These are phyloP conservation scores for Stygiomarasmius scandens DNA, from an alignment of 1,284 basidiomycete species.

Conservation along the genomic window DNA sequence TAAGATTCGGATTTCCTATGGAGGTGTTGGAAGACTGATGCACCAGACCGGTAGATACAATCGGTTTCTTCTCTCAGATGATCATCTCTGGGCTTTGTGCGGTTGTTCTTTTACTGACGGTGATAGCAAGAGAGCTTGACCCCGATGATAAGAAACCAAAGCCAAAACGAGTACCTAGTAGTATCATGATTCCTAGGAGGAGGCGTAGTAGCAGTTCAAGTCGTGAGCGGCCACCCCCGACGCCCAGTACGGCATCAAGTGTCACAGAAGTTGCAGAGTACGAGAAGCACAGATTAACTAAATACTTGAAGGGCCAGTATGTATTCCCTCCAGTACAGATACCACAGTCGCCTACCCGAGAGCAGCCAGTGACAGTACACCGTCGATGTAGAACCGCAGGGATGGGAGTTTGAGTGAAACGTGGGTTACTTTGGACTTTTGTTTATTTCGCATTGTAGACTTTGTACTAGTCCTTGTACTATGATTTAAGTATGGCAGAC, in stretches of 20 bases:
- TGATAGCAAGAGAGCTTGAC: constrained; percentile 47
- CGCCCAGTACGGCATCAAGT: not conserved
- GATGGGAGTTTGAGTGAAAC: not conserved
- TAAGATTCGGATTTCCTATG: constrained; percentile 23
- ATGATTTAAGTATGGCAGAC: constrained; percentile 20
- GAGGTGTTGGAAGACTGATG: not conserved
- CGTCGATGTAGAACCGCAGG: not conserved
- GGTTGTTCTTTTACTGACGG: constrained; percentile 43
- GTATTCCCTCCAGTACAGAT: constrained; percentile 39
- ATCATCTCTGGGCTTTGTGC: constrained; percentile 44
- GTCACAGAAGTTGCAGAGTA: constrained; percentile 26
- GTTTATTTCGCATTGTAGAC: not conserved
- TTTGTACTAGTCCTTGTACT: not conserved
- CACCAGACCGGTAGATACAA: constrained; percentile 39
- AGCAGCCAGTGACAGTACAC: not conserved
- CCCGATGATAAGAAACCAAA: constrained; percentile 11
- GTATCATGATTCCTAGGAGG: not conserved
- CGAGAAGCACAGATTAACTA: constrained; percentile 35
- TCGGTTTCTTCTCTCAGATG: constrained; percentile 63
- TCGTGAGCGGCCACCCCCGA: constrained; percentile 1
- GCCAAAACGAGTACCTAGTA: not conserved
- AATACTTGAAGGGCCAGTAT: constrained; percentile 35
- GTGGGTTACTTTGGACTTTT: not conserved
- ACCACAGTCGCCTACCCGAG: not conserved
- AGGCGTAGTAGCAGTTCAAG: not conserved